phyloP scores from a whole-genome alignment of 2,329 filamentous ascomycete genomes.

The Talaromyces pinophilus region DNA sequence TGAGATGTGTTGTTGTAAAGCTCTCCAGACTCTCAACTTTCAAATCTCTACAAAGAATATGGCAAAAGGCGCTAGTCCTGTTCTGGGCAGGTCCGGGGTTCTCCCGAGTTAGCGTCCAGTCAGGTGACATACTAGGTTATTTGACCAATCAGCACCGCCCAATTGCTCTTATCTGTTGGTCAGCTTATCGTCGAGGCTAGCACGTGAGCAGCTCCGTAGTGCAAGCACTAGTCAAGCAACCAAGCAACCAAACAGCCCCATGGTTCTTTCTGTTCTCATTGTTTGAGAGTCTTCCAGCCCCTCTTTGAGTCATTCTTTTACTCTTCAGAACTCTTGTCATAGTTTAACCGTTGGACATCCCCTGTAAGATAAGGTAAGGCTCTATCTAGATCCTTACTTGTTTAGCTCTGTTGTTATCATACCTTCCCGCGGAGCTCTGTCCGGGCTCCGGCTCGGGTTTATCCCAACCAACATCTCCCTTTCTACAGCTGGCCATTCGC shows the following conservation, averaged over 20 bases:
- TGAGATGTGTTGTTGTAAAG: background rate
- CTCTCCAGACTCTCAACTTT: background rate
- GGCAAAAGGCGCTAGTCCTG: background rate
- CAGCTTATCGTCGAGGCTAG: constrained; percentile 7
- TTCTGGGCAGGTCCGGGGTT: constrained; percentile 7
- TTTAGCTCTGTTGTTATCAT: background rate
- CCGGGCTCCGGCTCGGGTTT: background rate
- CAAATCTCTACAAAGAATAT: background rate
- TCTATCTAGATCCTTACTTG: background rate
- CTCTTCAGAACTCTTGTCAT: background rate
- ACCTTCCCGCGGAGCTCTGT: constrained; percentile 8
- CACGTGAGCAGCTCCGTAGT: constrained; percentile 9
- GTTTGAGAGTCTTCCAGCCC: background rate
- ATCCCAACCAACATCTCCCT: background rate
- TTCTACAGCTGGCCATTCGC: background rate
- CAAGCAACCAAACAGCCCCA: background rate
- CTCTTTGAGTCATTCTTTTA: background rate
- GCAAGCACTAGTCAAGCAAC: background rate
- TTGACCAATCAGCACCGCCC: background rate
- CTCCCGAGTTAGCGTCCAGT: background rate
- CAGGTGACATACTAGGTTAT: background rate
- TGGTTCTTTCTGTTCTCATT: background rate
- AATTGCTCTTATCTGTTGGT: constrained; percentile 6
- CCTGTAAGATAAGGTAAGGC: background rate
- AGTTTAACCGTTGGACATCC: background rate